Base-by-base conservation (phyloP, 2,329 filamentous ascomycete genomes). In the Fonsecaea monophora region DNA sequence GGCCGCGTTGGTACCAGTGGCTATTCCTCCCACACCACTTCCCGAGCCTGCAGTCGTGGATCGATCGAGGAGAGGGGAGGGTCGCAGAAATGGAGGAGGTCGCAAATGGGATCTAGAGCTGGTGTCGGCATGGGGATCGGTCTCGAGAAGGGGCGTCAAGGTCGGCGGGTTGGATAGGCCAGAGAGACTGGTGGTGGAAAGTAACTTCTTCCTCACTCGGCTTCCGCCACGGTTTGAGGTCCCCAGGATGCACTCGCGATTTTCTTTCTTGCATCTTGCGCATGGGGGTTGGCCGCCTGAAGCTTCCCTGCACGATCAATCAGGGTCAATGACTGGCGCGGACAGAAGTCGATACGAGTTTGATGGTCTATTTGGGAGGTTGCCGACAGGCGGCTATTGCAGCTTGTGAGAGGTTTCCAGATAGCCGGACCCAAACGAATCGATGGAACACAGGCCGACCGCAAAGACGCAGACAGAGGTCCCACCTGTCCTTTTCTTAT, bases 211-310 rank as follows among this genome's bases (percentile, higher is more conserved):
- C 61, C 85, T 82, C 65, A 87, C 82, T 55, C 86, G 82, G 63
- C 85, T 81, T 13, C 86, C 86, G 54, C 86, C 86, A 62, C 86
- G 83, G 73, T 87, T 87, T 56, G 84, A 86, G 53, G 83, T 83
- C 7, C 85, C 86, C 21, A 88, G 80, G 10, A 88, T 81, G 74
- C 86, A 88, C 67, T 87, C 85, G 60, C 85, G 83, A 64, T 82
- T 80, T 69, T 87, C 85, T 71, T 83, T 82, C 68, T 84, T 82
- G 76, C 86, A 88, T 62, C 86, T 79, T 60, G 85, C 81, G 71
- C 86, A 88, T 32, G 86, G 86, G 34, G 81, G 81, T 79, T 82
- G 60, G 48, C 73, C 73, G 74, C 82, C 75, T 74, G 83, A 76
- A 78, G 79, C 75, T 76, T 84, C 77, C 80, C 83, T 78, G 74